Evolutionary conservation across 2,329 filamentous ascomycete genomes (phyloP), one percentile per base, ranked within the genome.

Genomic region (Hypoxylon sp.): DNA sequence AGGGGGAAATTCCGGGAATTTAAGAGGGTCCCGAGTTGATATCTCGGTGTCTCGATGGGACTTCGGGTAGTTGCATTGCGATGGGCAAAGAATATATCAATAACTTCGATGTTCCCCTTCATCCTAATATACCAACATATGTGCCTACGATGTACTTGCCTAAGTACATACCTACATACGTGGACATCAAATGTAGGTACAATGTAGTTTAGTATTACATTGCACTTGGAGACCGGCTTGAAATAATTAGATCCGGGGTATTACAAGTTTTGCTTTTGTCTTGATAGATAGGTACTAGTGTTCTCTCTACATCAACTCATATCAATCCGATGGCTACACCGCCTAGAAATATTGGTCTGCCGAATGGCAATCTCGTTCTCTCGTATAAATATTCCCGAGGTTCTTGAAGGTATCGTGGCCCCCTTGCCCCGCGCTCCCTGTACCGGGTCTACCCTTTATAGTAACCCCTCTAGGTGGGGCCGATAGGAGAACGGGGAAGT

Each of bases 401-500:
- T 63, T 66, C 59, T 62, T 61, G 53, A 55, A 59, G 61, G 42
- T 68, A 68, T 62, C 51, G 40, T 46, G 10, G 53, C 40, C 57
- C 31, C 46, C 11, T 61, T 46, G 40, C 58, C 60, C 65, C 40
- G 51, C n/a, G 48, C 20, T 54, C 49, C 54, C 50, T 22, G 55
- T 66, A 63, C 66, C 65, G 65, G 66, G 68, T 68, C 62, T 61
- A 70, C 61, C 65, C 68, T 57, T 61, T 14, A 33, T 44, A 42
- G 35, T 60, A 33, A 49, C 64, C 51, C 56, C 53, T 25, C 53
- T 62, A 27, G 3, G 40, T 57, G 61, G 69, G 60, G 66, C 46
- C 40, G 30, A 50, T 40, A 53, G 49, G 60, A 46, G 50, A 54
- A 63, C 54, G 58, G 68, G 68, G 61, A 64, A 57, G 42, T 53